Base-by-base conservation (phyloP, 1,284 basidiomycete species). In the Sanguinoderma infundibulare region DNA sequence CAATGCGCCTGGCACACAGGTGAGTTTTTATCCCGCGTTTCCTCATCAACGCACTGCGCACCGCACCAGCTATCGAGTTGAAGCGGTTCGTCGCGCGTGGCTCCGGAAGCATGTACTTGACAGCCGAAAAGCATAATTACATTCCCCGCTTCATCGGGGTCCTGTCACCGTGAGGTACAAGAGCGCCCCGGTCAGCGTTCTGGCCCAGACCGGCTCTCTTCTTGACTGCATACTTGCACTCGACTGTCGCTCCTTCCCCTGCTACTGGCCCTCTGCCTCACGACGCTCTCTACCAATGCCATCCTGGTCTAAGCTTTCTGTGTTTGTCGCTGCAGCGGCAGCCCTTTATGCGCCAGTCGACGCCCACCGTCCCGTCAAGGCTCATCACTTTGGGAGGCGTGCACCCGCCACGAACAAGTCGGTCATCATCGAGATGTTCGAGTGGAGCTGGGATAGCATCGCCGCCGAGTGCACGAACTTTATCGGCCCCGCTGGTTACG, bases 401-500 rank as follows among this genome's bases (percentile, higher is more conserved):
- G 61, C 55, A 8, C 63, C 67, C 1, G 35, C 63, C n/a, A 47
- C 34, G 14, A 61, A 24, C 56, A 70, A 69, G 63, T 50, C 57
- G 32, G 71, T 72, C 47, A 75, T 76, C 58, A 67, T 72, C 22
- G 73, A 76, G 62, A 74, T 76, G 73, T 76, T 76, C 62, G 66
- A 75, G 55, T 75, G 75, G 74, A 71, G 65, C 6, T 75, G 80
- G 80, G 78, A 79, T 62, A 87, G 83, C 66, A 71, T 90, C 53
- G 87, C 87, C 1, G 71, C 81, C 2, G 87, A 90, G 74, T 90
- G 89, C 72, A 84, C 79, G 3, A 77, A 77, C 57, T 90, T 88
- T 70, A 79, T 90, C 57, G 87, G 89, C 0, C 87, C 87, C 8
- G 82, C 84, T 26, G 78, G 87, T 0, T 89, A 88, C 70, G 87